Conservation (phyloP, 768 basidiomycete species). For the Botryobasidium botryosum region DNA sequence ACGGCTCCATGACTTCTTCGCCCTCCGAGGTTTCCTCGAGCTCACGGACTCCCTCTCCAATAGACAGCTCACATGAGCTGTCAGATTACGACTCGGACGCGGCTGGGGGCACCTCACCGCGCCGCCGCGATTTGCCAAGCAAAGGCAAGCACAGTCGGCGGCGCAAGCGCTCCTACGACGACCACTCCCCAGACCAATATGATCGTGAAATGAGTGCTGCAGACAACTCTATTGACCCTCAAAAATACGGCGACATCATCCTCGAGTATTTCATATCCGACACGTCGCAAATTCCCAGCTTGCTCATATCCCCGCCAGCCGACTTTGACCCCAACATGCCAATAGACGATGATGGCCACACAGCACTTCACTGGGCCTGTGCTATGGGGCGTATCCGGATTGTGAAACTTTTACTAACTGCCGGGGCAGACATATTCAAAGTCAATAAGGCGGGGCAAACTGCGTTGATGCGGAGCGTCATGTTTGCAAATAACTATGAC, state of each 20-base stretch:
- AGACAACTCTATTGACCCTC: no score
- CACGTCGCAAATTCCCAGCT: conserved; percentile 72
- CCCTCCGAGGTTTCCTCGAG: conserved; percentile 73
- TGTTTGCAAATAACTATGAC: conserved; percentile 99
- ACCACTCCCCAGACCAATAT: conserved; percentile 30
- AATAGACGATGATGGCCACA: conserved; percentile 97
- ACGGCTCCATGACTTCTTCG: conserved; percentile 79
- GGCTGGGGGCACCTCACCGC: not conserved
- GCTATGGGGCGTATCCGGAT: conserved; percentile 97
- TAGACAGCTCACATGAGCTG: conserved; percentile 35
- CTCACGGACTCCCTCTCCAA: conserved; percentile 88
- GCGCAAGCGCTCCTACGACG: conserved; percentile 30
- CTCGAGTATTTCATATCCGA: conserved; percentile 98
- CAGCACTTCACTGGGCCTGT: conserved; percentile 94
- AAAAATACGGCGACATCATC: conserved; percentile 78
- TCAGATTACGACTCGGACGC: conserved; percentile 22
- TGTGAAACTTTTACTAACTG: conserved; percentile 82
- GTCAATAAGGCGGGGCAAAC: conserved; percentile 96
- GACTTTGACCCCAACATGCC: conserved; percentile 93
- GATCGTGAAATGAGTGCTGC: no score
- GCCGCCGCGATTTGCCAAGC: conserved; percentile 20
- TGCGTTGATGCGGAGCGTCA: conserved; percentile 93
- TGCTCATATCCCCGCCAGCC: conserved; percentile 72
- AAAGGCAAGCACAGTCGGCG: conserved; percentile 25
- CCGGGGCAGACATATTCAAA: conserved; percentile 92